Base-by-base conservation (phyloP, 148 eudicot species). In the Vaccinium corymbosum region DNA sequence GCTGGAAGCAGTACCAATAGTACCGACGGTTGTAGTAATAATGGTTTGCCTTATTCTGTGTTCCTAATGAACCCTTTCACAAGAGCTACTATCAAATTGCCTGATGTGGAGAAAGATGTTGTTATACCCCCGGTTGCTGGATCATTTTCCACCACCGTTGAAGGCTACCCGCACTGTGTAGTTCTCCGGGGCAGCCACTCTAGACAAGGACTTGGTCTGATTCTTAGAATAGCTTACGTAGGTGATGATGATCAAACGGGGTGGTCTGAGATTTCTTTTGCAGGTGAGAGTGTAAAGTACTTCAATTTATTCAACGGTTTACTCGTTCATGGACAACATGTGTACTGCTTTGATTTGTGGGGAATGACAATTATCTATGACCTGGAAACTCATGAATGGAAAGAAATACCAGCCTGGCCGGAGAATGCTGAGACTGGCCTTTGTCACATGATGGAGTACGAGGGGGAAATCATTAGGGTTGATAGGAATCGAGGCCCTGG, bases 101-200 rank as follows among this genome's bases (percentile, higher is more conserved):
- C 70, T 19, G 70, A 62, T 20, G 70, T 62, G 70, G 70, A 14
- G 25, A 61, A n/a, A 1, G 68, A 19, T 61, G 68, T 9, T 61
- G 68, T 9, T 61, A 5, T 1, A 61, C 20, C 68, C 68, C n/a
- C 8, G 11, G 10, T 17, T 61, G 70, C 27, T 7, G 70, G 70
- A n/a, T 62, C 70, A 62, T 62, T 62, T 62, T 62, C 70, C 27
- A 62, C 68, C 68, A n/a, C 27, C 68, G n/a, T 19, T n/a, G 68
- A 62, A 20, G 68, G 68, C 27, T 62, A 62, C 68, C 68, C 68
- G 7, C 68, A n/a, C 68, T 62, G 27, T 61, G 27, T 62, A 62
- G 27, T 62, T 62, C 68, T 62, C 25, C 11, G 68, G 15, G 13
- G 56, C 11, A 22, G 25, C 20, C 25, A n/a, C 68, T 17, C 5